Evolutionary conservation across 192 early-diverging fungal species (phyloP), one percentile per base, ranked within the genome.

Genomic region (Glomus cerebriforme): DNA sequence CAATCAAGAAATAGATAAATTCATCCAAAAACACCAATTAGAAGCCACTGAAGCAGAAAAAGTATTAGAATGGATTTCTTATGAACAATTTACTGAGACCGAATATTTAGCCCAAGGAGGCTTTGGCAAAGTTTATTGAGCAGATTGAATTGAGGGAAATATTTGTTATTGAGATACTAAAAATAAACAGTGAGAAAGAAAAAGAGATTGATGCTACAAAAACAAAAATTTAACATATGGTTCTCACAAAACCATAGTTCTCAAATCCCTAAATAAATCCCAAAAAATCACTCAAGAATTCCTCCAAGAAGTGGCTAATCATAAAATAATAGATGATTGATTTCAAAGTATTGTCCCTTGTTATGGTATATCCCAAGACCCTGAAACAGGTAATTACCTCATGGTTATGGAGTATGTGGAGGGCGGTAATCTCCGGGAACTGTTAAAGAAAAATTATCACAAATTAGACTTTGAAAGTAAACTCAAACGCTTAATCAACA

Each of bases 341-440:
- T 66, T 45, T 9, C 3, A 45, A 5, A 45, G 12, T 4, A 32
- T 32, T 17, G 43, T 66, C 17, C 29, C 13, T 22, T 34, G 80
- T 34, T 81, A 84, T 66, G 83, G 83, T 5, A 49, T 84, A 27
- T 82, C 83, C 29, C 77, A 79, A 12, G 74, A 79, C 27, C 79
- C 82, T 64, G 75, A 76, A 9, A 82, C 78, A 0, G 75, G 79
- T 17, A 76, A 84, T 26, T 45, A 82, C 26, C 78, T 84, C 73
- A 82, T 84, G 81, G 81, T 84, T 22, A 84, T 84, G 83, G 78
- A 84, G 26, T 79, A 82, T 54, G 77, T 79, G 7, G 75, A 80
- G 4, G 22, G 39, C 15, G 70, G 70, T 0, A 58, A 32, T 72
- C 22, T 72, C 9, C 3, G 69, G 45, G 12, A 73, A 27, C 19